Conservation (phyloP, 1,139 yeast genomes). For the Scheffersomyces insectosa region DNA sequence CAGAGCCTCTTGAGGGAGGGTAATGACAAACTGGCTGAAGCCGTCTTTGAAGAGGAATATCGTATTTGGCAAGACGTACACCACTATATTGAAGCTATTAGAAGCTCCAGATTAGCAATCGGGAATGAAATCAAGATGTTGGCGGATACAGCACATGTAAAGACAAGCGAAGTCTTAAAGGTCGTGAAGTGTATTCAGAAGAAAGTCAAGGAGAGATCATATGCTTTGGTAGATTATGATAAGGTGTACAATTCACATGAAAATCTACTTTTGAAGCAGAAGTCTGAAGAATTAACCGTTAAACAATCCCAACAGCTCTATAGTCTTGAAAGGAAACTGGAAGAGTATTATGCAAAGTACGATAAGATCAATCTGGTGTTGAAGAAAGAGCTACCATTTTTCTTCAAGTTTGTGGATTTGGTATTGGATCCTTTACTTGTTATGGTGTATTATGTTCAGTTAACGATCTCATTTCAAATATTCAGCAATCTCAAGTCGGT, state of each 20-base stretch:
- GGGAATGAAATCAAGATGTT: conserved; percentile 16
- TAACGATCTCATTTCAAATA: conserved; percentile 29
- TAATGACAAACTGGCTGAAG: not conserved
- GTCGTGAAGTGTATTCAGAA: conserved; percentile 21
- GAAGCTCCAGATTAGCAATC: conserved; percentile 14
- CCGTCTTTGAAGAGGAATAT: conserved; percentile 10
- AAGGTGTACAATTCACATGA: conserved; percentile 27
- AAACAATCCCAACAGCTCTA: conserved; percentile 32
- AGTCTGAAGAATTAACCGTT: conserved; percentile 21
- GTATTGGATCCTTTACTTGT: conserved; percentile 27
- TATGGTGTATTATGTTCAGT: conserved; percentile 30
- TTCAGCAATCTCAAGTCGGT: conserved; percentile 17
- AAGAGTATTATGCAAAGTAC: conserved; percentile 27
- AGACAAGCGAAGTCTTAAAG: conserved; percentile 19
- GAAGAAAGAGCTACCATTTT: conserved; percentile 39
- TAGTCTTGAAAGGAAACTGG: conserved; percentile 33
- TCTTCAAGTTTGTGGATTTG: conserved; percentile 29
- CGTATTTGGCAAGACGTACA: conserved; percentile 19
- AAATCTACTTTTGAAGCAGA: conserved; percentile 22
- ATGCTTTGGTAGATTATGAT: conserved; percentile 39
- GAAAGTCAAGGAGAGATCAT: conserved; percentile 28
- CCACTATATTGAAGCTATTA: conserved; percentile 15
- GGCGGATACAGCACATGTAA: conserved; percentile 13
- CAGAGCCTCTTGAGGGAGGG: not conserved
- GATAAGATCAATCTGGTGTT: conserved; percentile 30